A percentile compares a stretch with the other conserved stretches of the same genome.
These are phyloP conservation scores for Naumovozyma dairenensis DNA, from an alignment of 805 yeast genomes.

Conservation along the genomic window DNA sequence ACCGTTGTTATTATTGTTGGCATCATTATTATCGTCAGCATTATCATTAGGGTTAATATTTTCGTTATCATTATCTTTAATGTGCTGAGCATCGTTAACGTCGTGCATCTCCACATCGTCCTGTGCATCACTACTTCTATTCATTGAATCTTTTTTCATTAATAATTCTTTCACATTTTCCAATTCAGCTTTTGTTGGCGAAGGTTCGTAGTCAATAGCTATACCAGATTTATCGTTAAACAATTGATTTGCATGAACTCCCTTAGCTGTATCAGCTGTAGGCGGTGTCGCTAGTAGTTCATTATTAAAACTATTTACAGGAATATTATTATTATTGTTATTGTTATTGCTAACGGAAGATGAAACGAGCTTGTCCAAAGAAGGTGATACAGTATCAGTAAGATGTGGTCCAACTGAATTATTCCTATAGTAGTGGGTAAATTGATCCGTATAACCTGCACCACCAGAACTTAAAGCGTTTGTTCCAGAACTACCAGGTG, in stretches of 20 bases:
- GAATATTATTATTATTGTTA: too few relatives aligned
- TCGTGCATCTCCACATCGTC: too few relatives aligned
- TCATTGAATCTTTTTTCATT: too few relatives aligned
- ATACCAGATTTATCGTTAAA: background rate
- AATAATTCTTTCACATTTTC: background rate
- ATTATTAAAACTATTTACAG: too few relatives aligned
- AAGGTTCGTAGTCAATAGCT: background rate
- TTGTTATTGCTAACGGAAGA: background rate
- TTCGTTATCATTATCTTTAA: too few relatives aligned
- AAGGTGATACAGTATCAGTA: background rate
- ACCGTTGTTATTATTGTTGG: too few relatives aligned
- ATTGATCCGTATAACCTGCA: slow-evolving; percentile 24
- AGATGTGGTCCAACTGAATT: background rate
- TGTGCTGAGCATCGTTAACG: too few relatives aligned
- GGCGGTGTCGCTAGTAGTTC: too few relatives aligned
- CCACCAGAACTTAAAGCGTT: slow-evolving; percentile 28
- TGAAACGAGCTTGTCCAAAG: background rate
- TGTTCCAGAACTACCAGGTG: slow-evolving; percentile 26
- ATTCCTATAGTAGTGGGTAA: slow-evolving; percentile 20
- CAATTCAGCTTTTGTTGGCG: background rate
- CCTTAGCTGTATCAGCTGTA: background rate
- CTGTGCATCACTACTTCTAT: too few relatives aligned
- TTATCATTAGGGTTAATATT: too few relatives aligned
- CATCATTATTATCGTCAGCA: too few relatives aligned
- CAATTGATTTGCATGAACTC: background rate